These are phyloP conservation scores for Herpetomonas muscarum DNA, from an alignment of 208 protist genomes.

Conservation along the genomic window DNA sequence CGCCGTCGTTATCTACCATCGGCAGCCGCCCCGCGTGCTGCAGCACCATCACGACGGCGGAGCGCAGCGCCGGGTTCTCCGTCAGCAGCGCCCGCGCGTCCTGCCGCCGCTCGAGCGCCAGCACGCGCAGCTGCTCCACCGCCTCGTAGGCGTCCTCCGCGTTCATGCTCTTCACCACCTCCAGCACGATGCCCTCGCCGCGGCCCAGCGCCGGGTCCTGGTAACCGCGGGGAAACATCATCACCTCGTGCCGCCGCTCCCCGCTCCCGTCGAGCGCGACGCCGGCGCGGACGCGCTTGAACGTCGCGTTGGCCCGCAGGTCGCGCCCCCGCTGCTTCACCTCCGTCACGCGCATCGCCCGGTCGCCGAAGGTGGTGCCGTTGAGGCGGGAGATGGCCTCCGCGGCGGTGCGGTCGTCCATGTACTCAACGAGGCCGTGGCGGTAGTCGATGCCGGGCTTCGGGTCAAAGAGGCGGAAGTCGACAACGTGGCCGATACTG, in stretches of 20 bases:
- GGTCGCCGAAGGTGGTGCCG: slow-evolving; percentile 66
- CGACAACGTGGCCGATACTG: slow-evolving; percentile 73
- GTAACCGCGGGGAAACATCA: slow-evolving; percentile 56
- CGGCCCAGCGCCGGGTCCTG: slow-evolving; percentile 59
- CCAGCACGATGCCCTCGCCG: slow-evolving; percentile 51
- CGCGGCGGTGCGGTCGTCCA: slow-evolving; percentile 65
- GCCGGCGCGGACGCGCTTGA: neutral
- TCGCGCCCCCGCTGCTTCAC: slow-evolving; percentile 14
- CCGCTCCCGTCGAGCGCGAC: slow-evolving; percentile 16
- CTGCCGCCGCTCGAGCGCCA: slow-evolving; percentile 62
- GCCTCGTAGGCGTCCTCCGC: slow-evolving; percentile 79
- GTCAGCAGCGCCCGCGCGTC: slow-evolving; percentile 65
- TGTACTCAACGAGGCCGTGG: slow-evolving; percentile 77
- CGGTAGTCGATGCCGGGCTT: slow-evolving; percentile 66
- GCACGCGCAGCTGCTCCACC: slow-evolving; percentile 83
- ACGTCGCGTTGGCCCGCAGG: slow-evolving; percentile 2
- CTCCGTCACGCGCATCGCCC: slow-evolving; percentile 60
- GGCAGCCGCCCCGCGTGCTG: slow-evolving; percentile 75
- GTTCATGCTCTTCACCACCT: slow-evolving; percentile 42
- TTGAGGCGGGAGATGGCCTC: slow-evolving; percentile 75
- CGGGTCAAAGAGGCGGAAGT: slow-evolving; percentile 61
- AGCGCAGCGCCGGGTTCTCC: slow-evolving; percentile 60
- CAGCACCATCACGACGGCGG: slow-evolving; percentile 73
- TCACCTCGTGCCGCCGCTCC: slow-evolving; percentile 24
- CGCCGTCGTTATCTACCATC: slow-evolving; percentile 16